Evolutionary conservation across 768 basidiomycete genomes (phyloP), one percentile per base, ranked within the genome.

Genomic region (Trametes cubensis): DNA sequence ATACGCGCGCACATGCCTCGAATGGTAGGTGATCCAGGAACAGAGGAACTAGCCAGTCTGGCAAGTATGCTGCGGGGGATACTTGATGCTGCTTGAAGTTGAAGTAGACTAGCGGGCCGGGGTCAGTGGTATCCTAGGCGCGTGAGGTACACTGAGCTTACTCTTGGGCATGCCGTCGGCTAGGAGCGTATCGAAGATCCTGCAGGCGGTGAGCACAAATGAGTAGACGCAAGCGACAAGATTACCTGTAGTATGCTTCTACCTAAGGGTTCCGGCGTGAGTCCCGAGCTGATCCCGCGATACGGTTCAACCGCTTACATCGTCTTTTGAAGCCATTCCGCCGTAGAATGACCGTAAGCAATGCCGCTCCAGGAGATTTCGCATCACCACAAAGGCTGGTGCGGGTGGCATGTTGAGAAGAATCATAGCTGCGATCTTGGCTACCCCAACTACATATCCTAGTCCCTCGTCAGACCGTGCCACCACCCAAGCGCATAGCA

Each of bases 131-230:
- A 15, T 7, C 28, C 30, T 42, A 60, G 25, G 18, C 46, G 48
- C n/a, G 17, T 23, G 13, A 30, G 25, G 38, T 11, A 34, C 0
- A 34, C 14, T 25, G 15, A 38, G 66, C 85, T 71, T 69, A 95
- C 93, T 88, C 76, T 94, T 94, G 1, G 94, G 94, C 93, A 96
- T 94, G 28, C 88, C 86, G 73, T 96, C 94, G 18, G 94, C 94
- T 30, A 95, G 80, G 23, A 95, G 73, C 0, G 94, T 95, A 71
- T 95, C 94, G 65, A 96, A 96, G 70, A 95, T 94, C 68, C 92
- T 94, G 68, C 28, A 23, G 34, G 25, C 38, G 42, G 59, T 74
- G 17, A 73, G 69, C n/a, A 4, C 18, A 34, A 17, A 26, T 11
- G 15, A 21, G n/a, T 20, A 18, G 6, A 26, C 38, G 40, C 8